Base-by-base conservation (phyloP, 768 basidiomycete genomes). In the Pleurotus tuber-regium region DNA sequence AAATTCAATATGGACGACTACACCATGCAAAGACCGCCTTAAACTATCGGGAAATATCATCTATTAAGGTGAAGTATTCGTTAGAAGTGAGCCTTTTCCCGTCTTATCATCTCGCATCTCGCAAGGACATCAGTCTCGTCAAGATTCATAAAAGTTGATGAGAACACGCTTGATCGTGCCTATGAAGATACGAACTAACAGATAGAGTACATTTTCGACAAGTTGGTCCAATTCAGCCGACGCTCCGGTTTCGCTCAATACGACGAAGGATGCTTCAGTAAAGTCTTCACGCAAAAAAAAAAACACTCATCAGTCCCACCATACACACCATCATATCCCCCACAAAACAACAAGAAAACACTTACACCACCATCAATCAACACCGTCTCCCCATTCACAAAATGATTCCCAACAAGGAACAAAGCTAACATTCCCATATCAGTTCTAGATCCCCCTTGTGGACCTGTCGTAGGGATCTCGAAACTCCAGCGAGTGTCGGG, bases 311-410 rank as follows among this genome's bases (percentile, higher is more conserved):
- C 21, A 12, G 14, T 16, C 11, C 52, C 23, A 36, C 14, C 33
- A 19, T 11, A 36, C 18, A 33, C 12, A 25, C n/a, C n/a, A n/a
- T n/a, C n/a, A n/a, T n/a, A n/a, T n/a, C n/a, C n/a, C n/a, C n/a
- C n/a, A n/a, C n/a, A n/a, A n/a, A n/a, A n/a, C n/a, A n/a, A n/a
- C n/a, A n/a, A n/a, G n/a, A n/a, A n/a, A n/a, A n/a, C n/a, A 73
- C 76, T 60, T 61, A 77, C 74, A 8, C 76, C 75, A 24, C 76
- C 76, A 53, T 78, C 76, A 43, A 78, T 73, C 30, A 77, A 54
- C 4, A 78, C 74, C 11, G 75, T 76, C 60, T 76, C 75, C 1
- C 72, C 74, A 48, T 75, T 77, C 36, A 79, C 70, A 56, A 69
- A 79, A 66, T 71, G 72, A 52, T 79, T 78, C 5, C 69, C 66